phyloP scores from a whole-genome alignment of 192 early-diverging fungal species.

The Mortierella alpina region DNA sequence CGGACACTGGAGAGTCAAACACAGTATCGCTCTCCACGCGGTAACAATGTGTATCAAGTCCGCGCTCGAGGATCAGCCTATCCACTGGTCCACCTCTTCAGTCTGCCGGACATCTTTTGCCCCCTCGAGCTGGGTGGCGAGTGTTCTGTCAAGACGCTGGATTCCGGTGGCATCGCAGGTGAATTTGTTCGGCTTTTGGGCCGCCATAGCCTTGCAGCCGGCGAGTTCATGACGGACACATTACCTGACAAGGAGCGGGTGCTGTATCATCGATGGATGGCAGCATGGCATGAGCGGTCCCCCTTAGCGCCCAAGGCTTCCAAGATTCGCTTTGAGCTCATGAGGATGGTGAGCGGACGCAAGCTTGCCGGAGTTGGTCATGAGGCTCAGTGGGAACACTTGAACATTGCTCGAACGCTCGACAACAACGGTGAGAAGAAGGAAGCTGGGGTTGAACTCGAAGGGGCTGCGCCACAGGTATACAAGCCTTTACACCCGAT shows the following conservation, averaged over 20 bases:
- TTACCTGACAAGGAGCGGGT: slow-evolving; percentile 16
- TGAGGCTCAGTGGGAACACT: too few relatives aligned
- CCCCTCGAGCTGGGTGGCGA: slow-evolving; percentile 6
- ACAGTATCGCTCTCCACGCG: too few relatives aligned
- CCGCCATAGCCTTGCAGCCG: neutral
- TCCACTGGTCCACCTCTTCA: slow-evolving; percentile 37
- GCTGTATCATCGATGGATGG: slow-evolving; percentile 49
- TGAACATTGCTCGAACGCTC: too few relatives aligned
- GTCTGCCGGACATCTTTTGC: slow-evolving; percentile 24
- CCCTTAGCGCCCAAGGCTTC: slow-evolving; percentile 4
- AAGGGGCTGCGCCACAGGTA: too few relatives aligned
- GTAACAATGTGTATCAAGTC: slow-evolving; percentile 13
- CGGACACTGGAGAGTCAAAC: neutral
- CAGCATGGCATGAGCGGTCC: slow-evolving; percentile 36
- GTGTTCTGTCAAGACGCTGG: neutral
- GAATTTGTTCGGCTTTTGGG: too few relatives aligned
- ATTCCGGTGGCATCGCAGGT: neutral
- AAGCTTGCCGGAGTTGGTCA: neutral
- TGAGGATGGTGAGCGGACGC: neutral
- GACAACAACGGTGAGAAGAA: too few relatives aligned
- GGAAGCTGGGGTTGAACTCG: too few relatives aligned
- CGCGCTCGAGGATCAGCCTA: slow-evolving; percentile 12
- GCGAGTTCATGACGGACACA: slow-evolving; percentile 14
- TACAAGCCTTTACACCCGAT: too few relatives aligned
- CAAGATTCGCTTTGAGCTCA: slow-evolving; percentile 9